Conservation (phyloP, 83 land plant genomes). For the Thuja plicata region DNA sequence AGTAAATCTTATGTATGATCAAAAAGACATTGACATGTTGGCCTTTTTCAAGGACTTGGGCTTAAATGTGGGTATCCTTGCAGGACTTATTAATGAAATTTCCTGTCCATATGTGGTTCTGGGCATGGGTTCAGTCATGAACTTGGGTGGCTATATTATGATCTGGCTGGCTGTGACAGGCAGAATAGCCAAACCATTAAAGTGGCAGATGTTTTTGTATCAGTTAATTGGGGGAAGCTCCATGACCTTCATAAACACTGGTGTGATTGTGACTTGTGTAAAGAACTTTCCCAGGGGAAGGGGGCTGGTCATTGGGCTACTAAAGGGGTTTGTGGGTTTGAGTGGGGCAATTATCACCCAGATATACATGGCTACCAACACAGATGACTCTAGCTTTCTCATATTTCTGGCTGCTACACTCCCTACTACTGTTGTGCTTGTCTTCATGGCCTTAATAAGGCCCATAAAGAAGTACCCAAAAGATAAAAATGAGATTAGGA, state of each 20-base stretch:
- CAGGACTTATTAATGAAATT: slow-evolving; percentile 14
- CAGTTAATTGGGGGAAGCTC: slow-evolving; percentile 16
- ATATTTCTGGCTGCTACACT: slow-evolving; percentile 20
- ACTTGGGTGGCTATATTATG: slow-evolving; percentile 11
- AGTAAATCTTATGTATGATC: neutral
- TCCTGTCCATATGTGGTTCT: slow-evolving; percentile 9
- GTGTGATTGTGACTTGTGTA: slow-evolving; percentile 22
- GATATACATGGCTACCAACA: slow-evolving; percentile 13
- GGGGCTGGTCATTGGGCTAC: slow-evolving; percentile 32
- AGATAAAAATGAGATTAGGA: slow-evolving; percentile 13
- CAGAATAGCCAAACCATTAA: slow-evolving; percentile 3
- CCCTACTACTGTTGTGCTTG: slow-evolving; percentile 16
- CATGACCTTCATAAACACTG: slow-evolving; percentile 31
- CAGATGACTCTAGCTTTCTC: neutral
- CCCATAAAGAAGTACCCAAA: neutral
- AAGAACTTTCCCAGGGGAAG: slow-evolving; percentile 32
- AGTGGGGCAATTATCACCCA: slow-evolving; percentile 41
- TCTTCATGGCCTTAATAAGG: slow-evolving; percentile 18
- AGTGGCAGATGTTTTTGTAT: slow-evolving; percentile 12
- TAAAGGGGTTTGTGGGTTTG: slow-evolving; percentile 37
- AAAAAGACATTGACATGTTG: slow-evolving; percentile 3
- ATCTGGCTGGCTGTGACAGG: slow-evolving; percentile 10
- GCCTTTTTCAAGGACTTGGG: slow-evolving; percentile 24
- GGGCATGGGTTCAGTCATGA: slow-evolving; percentile 7
- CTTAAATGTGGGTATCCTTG: slow-evolving; percentile 16